Percentiles rank a stretch among this genome's conserved stretches.
These are phyloP conservation scores for Pythium aristosporum DNA, from an alignment of 352 stramenopile genomes.

Conservation along the genomic window DNA sequence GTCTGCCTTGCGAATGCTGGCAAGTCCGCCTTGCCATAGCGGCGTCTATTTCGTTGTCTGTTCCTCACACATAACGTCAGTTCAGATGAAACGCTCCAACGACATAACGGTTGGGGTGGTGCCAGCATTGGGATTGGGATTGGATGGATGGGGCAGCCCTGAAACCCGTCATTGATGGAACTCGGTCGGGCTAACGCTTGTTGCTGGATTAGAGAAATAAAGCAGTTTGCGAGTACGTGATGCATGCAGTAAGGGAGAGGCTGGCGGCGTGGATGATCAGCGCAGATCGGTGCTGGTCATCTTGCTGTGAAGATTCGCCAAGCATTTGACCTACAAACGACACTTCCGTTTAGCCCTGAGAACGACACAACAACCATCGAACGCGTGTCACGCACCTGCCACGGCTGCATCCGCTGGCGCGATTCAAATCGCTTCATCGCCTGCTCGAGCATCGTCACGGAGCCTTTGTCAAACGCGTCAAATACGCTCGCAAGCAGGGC, in stretches of 20 bases:
- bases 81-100: constrained; percentile 12
- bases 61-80: constrained; percentile 4
- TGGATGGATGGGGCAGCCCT: background rate
- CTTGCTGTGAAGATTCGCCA: constrained; percentile 52
- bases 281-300: constrained; percentile 53
- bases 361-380: background rate
- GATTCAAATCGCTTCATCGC: constrained; percentile 51
- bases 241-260: background rate
- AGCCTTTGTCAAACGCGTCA: constrained; percentile 34
- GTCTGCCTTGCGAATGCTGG: background rate
- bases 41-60: constrained; percentile 7
- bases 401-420: constrained; percentile 44
- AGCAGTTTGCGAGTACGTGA: background rate
- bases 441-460: constrained; percentile 5
- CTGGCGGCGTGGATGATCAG: constrained; percentile 19
- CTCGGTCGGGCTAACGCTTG: background rate
- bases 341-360: background rate
- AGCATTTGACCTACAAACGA: constrained; percentile 43
- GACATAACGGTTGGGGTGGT: background rate
- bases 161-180: background rate
- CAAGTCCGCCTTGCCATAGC: background rate
- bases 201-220: constrained; percentile 3
- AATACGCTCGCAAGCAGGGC: constrained; percentile 50
- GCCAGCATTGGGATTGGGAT: background rate
- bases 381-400: constrained; percentile 45